phyloP scores from a whole-genome alignment of 805 yeast genomes.

The Debaryomyces castellii region DNA sequence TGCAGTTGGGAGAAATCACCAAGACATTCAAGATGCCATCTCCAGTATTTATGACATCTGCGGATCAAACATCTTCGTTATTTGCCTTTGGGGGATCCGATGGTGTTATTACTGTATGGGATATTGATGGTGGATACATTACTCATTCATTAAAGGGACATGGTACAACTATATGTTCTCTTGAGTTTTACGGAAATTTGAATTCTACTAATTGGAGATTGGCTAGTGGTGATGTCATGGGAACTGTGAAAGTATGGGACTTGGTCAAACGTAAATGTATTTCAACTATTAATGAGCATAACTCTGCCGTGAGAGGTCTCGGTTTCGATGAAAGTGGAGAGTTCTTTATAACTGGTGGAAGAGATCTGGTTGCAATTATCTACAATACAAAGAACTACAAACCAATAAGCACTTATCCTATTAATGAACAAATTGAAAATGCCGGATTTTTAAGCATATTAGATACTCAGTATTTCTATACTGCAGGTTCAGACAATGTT shows the following conservation, averaged over 20 bases:
- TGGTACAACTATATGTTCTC: slow-evolving; percentile 80
- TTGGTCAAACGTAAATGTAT: slow-evolving; percentile 73
- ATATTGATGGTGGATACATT: slow-evolving; percentile 78
- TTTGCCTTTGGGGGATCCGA: slow-evolving; percentile 95
- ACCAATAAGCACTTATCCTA: slow-evolving; percentile 66
- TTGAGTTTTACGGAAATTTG: slow-evolving; percentile 69
- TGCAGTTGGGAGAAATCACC: slow-evolving; percentile 37
- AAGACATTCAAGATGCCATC: slow-evolving; percentile 65
- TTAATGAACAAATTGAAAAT: slow-evolving; percentile 69
- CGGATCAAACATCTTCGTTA: slow-evolving; percentile 78
- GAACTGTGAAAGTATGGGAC: slow-evolving; percentile 57
- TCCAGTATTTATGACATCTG: slow-evolving; percentile 76
- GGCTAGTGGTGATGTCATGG: slow-evolving; percentile 68
- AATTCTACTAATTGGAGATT: slow-evolving; percentile 72
- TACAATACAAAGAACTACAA: slow-evolving; percentile 57
- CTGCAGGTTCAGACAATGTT: slow-evolving; percentile 79
- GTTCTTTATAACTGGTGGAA: slow-evolving; percentile 74
- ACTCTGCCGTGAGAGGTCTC: slow-evolving; percentile 82
- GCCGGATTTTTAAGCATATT: slow-evolving; percentile 51
- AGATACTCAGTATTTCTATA: slow-evolving; percentile 44
- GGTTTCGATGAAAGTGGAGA: slow-evolving; percentile 57
- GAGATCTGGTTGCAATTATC: slow-evolving; percentile 74
- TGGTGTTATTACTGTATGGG: slow-evolving; percentile 90
- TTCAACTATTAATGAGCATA: slow-evolving; percentile 68
- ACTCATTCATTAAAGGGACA: slow-evolving; percentile 94